phyloP scores from a whole-genome alignment of 345 rosid species.

The Geranium brycei region DNA sequence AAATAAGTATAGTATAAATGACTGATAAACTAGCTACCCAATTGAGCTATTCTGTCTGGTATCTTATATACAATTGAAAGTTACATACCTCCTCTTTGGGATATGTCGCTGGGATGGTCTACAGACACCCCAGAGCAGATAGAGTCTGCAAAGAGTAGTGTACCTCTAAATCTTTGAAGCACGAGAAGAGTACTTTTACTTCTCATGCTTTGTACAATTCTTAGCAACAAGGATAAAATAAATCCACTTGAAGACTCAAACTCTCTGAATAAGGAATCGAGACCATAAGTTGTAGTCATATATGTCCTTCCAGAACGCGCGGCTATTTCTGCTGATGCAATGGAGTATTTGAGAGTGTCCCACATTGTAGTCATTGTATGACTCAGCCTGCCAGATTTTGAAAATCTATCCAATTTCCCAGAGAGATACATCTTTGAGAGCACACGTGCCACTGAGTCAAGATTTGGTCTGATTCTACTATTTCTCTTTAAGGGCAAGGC shows the following conservation, averaged over 20 bases:
- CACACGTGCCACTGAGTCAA: conserved; percentile 33
- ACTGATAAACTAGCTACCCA: neutral
- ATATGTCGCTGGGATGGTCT: conserved; percentile 22
- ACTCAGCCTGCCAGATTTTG: conserved; percentile 30
- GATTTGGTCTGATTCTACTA: conserved; percentile 29
- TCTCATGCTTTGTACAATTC: conserved; percentile 44
- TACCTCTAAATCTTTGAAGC: conserved; percentile 74
- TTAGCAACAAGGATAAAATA: conserved; percentile 55
- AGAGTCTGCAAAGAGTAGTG: conserved; percentile 71
- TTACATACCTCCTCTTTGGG: conserved; percentile 33
- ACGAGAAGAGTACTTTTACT: conserved; percentile 43
- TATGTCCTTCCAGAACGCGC: conserved; percentile 49
- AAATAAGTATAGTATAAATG: conserved; percentile 2
- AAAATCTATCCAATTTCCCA: conserved; percentile 24
- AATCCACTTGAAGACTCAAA: conserved; percentile 57
- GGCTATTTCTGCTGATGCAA: conserved; percentile 68
- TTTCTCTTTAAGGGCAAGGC: conserved; percentile 29
- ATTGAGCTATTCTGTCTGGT: neutral
- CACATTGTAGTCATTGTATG: conserved; percentile 58
- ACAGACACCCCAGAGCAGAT: conserved; percentile 45
- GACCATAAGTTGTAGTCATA: conserved; percentile 34
- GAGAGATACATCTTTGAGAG: conserved; percentile 50
- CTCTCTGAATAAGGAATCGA: conserved; percentile 49
- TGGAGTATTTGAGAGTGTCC: conserved; percentile 87
- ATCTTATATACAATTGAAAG: neutral